A percentile compares a stretch with the other conserved stretches of the same genome.
Conservation (phyloP, 345 rosid genomes). For the Linum tenue region DNA sequence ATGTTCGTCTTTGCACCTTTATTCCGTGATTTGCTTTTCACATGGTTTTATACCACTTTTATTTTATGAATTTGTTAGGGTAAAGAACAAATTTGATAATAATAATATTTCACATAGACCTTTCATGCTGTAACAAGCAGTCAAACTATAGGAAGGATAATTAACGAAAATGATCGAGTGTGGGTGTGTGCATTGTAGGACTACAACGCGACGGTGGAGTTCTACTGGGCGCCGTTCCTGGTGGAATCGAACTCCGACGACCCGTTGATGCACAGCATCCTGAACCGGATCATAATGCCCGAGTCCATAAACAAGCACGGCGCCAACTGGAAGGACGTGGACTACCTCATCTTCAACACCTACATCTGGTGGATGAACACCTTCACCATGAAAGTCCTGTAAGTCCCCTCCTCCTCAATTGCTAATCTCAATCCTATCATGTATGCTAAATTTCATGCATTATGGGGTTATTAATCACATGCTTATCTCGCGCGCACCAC, state of each 20-base stretch:
- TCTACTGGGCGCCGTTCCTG: conserved; percentile 64
- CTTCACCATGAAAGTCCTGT: conserved; percentile 42
- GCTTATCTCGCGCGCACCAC: background rate
- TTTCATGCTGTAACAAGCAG: too few species aligned
- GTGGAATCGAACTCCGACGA: conserved; percentile 57
- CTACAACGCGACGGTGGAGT: conserved; percentile 45
- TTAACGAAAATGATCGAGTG: too few species aligned
- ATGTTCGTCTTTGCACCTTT: too few species aligned
- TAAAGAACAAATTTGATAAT: too few species aligned
- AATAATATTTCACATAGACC: too few species aligned
- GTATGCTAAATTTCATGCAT: background rate
- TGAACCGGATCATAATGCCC: conserved; percentile 33
- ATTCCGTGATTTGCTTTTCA: too few species aligned
- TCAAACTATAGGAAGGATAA: too few species aligned
- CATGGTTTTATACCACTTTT: too few species aligned
- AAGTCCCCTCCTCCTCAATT: conserved; percentile 16
- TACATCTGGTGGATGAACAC: conserved; percentile 60
- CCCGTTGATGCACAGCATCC: conserved; percentile 39
- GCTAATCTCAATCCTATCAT: background rate
- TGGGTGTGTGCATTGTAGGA: conserved; percentile 27
- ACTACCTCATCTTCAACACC: conserved; percentile 50
- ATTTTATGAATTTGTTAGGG: too few species aligned
- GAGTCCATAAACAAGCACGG: conserved; percentile 54
- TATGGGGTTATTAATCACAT: too few species aligned
- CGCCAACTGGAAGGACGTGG: conserved; percentile 40